Base-by-base conservation (phyloP, 768 basidiomycete species). In the Candolleomyces eurysporus region DNA sequence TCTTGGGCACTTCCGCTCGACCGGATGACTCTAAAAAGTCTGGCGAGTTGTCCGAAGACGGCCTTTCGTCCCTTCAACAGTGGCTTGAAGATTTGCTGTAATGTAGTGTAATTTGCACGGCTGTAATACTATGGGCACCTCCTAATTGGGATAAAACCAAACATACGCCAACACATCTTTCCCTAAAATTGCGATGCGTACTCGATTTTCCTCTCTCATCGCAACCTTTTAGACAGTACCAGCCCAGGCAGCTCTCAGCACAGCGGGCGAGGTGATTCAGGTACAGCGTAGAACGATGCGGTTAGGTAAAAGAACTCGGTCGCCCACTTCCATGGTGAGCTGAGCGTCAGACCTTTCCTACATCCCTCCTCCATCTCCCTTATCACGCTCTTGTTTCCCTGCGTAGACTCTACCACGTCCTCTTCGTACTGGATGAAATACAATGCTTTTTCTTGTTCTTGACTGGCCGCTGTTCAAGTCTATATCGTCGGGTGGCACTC, bases 151-250 rank as follows among this genome's bases (percentile, higher is more conserved):
- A 62, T 11, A 58, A 26, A 26, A 7, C 32, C 48, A 51, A 59
- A 59, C 22, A 21, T 48, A 31, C 5, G 42, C 5, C 2, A 43
- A 43, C 26, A 26, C 26, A 26, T 26, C 13, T 5, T 43, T 43
- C 13, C n/a, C 11, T 43, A 43, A 43, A 13, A 43, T n/a, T n/a
- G n/a, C n/a, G n/a, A 43, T 2, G n/a, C 13, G 42, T 5, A 5
- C 13, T 43, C 42, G 42, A 50, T 57, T 30, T 22, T 4, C 22
- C 59, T 66, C 67, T 59, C 58, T 70, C 49, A 71, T 76, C 83
- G 87, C 87, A 79, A 73, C 86, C 84, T 81, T 72, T 69, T 83
- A 88, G 87, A 89, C 87, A 89, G 87, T 89, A 82, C 87, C 87
- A 82, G 81, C 77, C 80, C 81, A 75, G 26, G 72, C 68, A 60